Base-by-base conservation (phyloP, 805 yeast species). In the Cyberlindnera saturnus region DNA sequence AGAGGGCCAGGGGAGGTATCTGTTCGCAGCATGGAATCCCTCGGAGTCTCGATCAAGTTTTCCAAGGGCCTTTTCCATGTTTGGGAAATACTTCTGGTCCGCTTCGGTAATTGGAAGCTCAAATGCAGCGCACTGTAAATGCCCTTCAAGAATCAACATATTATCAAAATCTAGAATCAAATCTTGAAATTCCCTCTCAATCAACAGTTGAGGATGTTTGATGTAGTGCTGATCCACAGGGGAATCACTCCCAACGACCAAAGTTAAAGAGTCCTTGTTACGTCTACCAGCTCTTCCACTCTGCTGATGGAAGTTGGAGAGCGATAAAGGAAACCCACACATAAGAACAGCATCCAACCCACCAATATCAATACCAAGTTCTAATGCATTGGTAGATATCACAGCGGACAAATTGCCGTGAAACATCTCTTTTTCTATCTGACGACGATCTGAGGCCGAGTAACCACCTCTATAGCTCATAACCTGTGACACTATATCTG, bases 401-500 rank as follows among this genome's bases (percentile, higher is more conserved):
- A 95, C 86, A 0, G 96, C 97, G 45, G 82, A 71, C 23, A 93
- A 63, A 42, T 81, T 77, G 1, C 98, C 97, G 49, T 75, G 77
- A 59, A 93, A 93, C 96, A 93, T 87, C 53, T 86, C 87, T 38
- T 74, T 71, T 61, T 93, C 99, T 44, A 93, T 91, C 42, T 79
- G 74, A 50, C 99, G 74, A 50, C 99, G 73, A 56, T 91, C 98
- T 2, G 74, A 64, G 2, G 90, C 81, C 3, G 95, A 79, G 57
- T 93, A 93, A 1, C 99, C 99, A 32, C 98, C 99, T 50, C 99
- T 69, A 55, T 93, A 93, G 40, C 95, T 80, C 95, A 88, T 86
- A 3, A 90, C 82, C 44, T 82, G 83, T n/a, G 76, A 66, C 3
- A 71, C 56, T 39, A 78, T 55, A 29, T 75, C 74, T 11, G 68